Conservation (phyloP, 805 yeast species). For the Metschnikowia baotianmanensis region DNA sequence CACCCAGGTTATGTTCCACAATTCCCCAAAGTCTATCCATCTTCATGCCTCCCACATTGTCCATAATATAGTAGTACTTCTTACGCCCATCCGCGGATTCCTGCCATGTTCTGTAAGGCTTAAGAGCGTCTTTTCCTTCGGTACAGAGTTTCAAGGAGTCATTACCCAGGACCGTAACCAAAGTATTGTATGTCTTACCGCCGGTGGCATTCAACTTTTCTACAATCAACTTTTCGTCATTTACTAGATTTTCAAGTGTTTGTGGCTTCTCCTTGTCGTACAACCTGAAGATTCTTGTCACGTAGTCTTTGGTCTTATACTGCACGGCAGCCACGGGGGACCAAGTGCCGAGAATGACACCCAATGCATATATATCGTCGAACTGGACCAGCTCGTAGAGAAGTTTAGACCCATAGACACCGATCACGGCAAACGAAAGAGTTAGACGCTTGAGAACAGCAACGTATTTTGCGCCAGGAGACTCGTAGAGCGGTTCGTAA, state of each 20-base stretch:
- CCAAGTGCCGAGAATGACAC: slow-evolving; percentile 48
- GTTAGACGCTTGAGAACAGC: slow-evolving; percentile 62
- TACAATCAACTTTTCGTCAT: slow-evolving; percentile 62
- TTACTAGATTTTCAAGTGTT: slow-evolving; percentile 56
- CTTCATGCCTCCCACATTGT: slow-evolving; percentile 74
- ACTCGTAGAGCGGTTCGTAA: slow-evolving; percentile 59
- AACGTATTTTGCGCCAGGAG: slow-evolving; percentile 61
- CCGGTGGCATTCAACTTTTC: slow-evolving; percentile 72
- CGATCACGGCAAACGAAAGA: slow-evolving; percentile 58
- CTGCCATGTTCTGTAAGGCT: slow-evolving; percentile 37
- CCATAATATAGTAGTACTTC: slow-evolving; percentile 56
- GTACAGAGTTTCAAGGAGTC: slow-evolving; percentile 35
- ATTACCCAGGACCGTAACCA: slow-evolving; percentile 47
- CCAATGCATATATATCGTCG: slow-evolving; percentile 46
- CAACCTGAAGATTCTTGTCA: slow-evolving; percentile 66
- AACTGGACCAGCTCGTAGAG: slow-evolving; percentile 53
- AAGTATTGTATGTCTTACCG: slow-evolving; percentile 57
- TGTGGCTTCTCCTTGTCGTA: slow-evolving; percentile 64
- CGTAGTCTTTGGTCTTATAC: slow-evolving; percentile 62
- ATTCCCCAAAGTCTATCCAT: slow-evolving; percentile 88
- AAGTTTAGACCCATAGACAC: slow-evolving; percentile 61
- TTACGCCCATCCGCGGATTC: slow-evolving; percentile 33
- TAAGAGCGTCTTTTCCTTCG: slow-evolving; percentile 12
- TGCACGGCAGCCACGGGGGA: slow-evolving; percentile 51
- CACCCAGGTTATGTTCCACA: slow-evolving; percentile 64